These are phyloP conservation scores for Cudoniella acicularis DNA, from an alignment of 495 filamentous ascomycete genomes.

Conservation along the genomic window DNA sequence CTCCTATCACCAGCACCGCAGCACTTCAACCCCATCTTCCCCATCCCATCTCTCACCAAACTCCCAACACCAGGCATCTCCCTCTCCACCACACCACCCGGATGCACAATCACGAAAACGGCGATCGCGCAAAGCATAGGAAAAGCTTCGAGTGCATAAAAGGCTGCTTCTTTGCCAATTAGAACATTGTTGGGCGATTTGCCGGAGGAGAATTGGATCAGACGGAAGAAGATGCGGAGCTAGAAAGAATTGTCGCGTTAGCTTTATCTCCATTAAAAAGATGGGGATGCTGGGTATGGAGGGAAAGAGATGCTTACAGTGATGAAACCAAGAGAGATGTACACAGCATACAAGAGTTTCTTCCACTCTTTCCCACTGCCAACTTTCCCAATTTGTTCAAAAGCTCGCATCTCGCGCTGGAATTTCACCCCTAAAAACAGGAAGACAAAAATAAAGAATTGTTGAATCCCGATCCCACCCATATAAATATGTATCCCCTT, in stretches of 20 bases:
- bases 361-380: constrained; percentile 34
- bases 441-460: constrained; percentile 56
- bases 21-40: constrained; percentile 27
- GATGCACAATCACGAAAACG: constrained; percentile 47
- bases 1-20: too few relatives aligned
- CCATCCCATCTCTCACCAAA: constrained; percentile 24
- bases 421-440: constrained; percentile 42
- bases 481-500: constrained; percentile 57
- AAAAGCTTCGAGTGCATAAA: constrained; percentile 52
- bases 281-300: too few relatives aligned
- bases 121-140: constrained; percentile 53
- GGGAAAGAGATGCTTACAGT: constrained; percentile 35
- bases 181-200: constrained; percentile 35
- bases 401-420: constrained; percentile 34
- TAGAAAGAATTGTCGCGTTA: constrained; percentile 17
- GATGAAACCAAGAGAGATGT: constrained; percentile 47
- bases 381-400: not conserved
- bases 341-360: constrained; percentile 45
- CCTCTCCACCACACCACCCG: constrained; percentile 47
- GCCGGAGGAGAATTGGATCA: constrained; percentile 50
- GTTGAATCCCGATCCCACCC: constrained; percentile 57
- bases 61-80: constrained; percentile 27
- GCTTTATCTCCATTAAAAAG: not conserved
- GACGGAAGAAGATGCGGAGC: constrained; percentile 57
- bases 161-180: constrained; percentile 48